Evolutionary conservation across 805 yeast genomes (phyloP), one percentile per base, ranked within the genome.

Genomic region (Wickerhamiella sergipiensis): DNA sequence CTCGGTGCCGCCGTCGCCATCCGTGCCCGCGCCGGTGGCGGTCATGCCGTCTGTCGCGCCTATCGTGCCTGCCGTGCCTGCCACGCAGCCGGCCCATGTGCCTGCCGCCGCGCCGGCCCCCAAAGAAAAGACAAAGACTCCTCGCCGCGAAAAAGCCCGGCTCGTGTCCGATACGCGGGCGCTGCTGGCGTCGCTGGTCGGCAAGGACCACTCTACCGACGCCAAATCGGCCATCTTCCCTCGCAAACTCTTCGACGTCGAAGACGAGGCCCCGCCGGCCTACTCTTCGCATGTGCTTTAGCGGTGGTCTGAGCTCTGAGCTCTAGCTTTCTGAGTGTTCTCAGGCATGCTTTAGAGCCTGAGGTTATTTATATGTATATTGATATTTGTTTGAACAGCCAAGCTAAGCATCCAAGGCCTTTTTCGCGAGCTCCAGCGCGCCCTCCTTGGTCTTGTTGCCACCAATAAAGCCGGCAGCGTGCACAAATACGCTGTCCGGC

Each of bases 381-480:
- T n/a, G n/a, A n/a, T n/a, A n/a, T n/a, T n/a, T n/a, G n/a, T n/a
- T n/a, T n/a, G n/a, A n/a, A n/a, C n/a, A n/a, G n/a, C n/a, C n/a
- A n/a, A n/a, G n/a, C n/a, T n/a, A 29, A 17, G 31, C 47, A 19
- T 10, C 47, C 22, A 45, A 18, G 66, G 74, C 75, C 50, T 61
- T 59, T 52, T 68, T 70, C 6, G 97, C 97, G 67, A 92, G 74
- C 61, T 77, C 67, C 52, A 87, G 64, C 13, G 82, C 97, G 31
- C 85, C 83, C 49, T 87, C 96, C 55, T 74, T 71, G 22, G 94
- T 76, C 62, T 80, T 74, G 51, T 90, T 86, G 50, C 98, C 98
- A 45, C 98, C 98, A 61, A 92, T 92, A 68, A 92, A 92, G 0
- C 98, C 97, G 43, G 95, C 59, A 44, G 97, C 96, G 61, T 92